phyloP scores from a whole-genome alignment of 345 rosid species.

The Odontarrhena argentea region DNA sequence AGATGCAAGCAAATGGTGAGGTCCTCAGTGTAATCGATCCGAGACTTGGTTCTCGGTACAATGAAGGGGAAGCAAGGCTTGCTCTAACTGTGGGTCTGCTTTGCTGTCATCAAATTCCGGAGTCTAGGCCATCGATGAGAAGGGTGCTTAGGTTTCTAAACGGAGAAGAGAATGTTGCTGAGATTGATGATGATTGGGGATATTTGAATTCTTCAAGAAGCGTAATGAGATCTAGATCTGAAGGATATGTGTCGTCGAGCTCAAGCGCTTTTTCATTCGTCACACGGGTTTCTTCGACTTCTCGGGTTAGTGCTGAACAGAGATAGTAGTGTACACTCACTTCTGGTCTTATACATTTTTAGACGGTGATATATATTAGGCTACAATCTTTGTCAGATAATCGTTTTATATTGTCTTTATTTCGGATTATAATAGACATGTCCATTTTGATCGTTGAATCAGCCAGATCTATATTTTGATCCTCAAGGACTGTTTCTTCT shows the following conservation, averaged over 20 bases:
- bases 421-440: neutral
- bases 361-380: no score
- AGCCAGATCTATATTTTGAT: neutral
- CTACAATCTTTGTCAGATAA: no score
- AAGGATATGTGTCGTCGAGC: conserved; percentile 27
- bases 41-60: conserved; percentile 36
- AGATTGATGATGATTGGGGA: conserved; percentile 28
- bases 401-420: neutral
- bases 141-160: conserved; percentile 51
- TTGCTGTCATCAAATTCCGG: conserved; percentile 50
- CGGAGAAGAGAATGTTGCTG: conserved; percentile 50
- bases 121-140: conserved; percentile 59
- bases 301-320: neutral
- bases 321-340: no score
- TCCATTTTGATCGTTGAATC: conserved; percentile 28
- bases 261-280: conserved; percentile 34
- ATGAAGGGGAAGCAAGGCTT: conserved; percentile 47
- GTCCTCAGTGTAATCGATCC: conserved; percentile 49
- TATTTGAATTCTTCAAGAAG: conserved; percentile 11
- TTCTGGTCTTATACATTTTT: no score
- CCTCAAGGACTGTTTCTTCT: neutral
- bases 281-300: conserved; percentile 34
- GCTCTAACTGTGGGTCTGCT: conserved; percentile 51
- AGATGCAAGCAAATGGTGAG: conserved; percentile 25
- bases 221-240: conserved; percentile 20